phyloP scores from a whole-genome alignment of 345 rosid species.

The Populus tremula region DNA sequence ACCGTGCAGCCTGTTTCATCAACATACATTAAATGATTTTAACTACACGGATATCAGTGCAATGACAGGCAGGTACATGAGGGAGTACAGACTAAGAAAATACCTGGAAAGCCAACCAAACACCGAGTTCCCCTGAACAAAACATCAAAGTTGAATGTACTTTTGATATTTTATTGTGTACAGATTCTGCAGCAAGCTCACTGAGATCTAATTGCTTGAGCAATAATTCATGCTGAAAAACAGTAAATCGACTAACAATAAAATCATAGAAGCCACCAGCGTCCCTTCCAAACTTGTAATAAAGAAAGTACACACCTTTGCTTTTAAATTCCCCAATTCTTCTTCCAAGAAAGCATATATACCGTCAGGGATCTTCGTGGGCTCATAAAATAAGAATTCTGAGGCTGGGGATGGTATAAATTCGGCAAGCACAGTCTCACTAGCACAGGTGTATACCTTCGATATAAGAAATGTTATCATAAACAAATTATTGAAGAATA shows the following conservation, averaged over 20 bases:
- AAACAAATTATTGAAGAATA: neutral
- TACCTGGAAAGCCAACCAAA: conserved; percentile 82
- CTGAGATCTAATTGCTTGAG: conserved; percentile 43
- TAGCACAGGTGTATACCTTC: conserved; percentile 71
- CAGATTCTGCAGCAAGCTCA: conserved; percentile 29
- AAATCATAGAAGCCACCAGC: neutral
- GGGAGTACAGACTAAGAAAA: neutral
- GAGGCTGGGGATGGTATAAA: conserved; percentile 61
- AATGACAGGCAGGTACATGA: neutral
- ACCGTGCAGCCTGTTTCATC: conserved; percentile 65
- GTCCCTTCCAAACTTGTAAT: neutral
- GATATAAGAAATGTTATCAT: conserved; percentile 12
- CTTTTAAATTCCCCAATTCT: conserved; percentile 33
- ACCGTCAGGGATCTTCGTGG: conserved; percentile 28
- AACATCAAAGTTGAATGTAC: conserved; percentile 39
- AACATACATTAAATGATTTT: conserved; percentile 1
- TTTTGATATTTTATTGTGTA: conserved; percentile 40
- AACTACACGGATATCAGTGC: neutral
- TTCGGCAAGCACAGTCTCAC: conserved; percentile 56
- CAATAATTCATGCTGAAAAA: conserved; percentile 50
- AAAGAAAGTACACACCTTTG: conserved; percentile 41
- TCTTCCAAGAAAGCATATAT: conserved; percentile 19
- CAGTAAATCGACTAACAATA: conserved; percentile 11
- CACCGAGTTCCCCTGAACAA: conserved; percentile 74
- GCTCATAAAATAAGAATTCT: conserved; percentile 49